A percentile compares a stretch with the other conserved stretches of the same genome.
Evolutionary conservation across 805 yeast species (phyloP).

Genomic region (Ogataea naganishii): DNA sequence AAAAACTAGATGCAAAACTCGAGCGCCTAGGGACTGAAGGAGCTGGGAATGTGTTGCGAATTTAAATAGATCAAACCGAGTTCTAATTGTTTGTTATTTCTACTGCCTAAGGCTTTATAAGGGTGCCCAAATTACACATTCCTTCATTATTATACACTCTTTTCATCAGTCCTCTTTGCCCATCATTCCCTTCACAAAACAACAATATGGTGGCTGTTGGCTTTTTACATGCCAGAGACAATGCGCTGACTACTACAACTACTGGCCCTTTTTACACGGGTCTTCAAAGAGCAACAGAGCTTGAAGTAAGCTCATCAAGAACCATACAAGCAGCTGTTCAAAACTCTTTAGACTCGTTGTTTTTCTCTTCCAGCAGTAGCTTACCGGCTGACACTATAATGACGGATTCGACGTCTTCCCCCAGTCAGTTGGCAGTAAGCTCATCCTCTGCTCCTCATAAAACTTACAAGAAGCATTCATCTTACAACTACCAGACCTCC

Average conservation of each 20-base stretch:
- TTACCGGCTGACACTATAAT: not conserved
- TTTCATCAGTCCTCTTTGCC: too few relatives aligned
- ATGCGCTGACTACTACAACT: conserved; percentile 7
- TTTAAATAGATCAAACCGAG: too few relatives aligned
- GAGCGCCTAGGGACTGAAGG: too few relatives aligned
- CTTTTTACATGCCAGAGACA: too few relatives aligned
- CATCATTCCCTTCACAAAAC: too few relatives aligned
- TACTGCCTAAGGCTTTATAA: too few relatives aligned
- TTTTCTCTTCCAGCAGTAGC: not conserved
- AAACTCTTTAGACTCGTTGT: not conserved
- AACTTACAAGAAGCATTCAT: not conserved
- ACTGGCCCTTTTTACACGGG: conserved; percentile 12
- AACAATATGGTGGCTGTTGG: too few relatives aligned
- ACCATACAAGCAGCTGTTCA: conserved; percentile 4
- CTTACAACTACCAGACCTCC: conserved; percentile 1
- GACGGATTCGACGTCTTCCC: conserved; percentile 1
- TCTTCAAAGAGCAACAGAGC: conserved; percentile 11
- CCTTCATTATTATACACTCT: too few relatives aligned
- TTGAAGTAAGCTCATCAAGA: conserved; percentile 8
- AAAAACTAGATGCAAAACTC: too few relatives aligned
- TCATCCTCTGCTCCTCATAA: conserved; percentile 1
- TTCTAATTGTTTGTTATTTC: too few relatives aligned
- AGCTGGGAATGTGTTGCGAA: too few relatives aligned
- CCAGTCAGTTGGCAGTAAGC: conserved; percentile 2
- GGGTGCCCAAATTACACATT: too few relatives aligned